Evolutionary conservation across 1,139 yeast genomes (phyloP), one percentile per base, ranked within the genome.

Genomic region (Candida albicans): DNA sequence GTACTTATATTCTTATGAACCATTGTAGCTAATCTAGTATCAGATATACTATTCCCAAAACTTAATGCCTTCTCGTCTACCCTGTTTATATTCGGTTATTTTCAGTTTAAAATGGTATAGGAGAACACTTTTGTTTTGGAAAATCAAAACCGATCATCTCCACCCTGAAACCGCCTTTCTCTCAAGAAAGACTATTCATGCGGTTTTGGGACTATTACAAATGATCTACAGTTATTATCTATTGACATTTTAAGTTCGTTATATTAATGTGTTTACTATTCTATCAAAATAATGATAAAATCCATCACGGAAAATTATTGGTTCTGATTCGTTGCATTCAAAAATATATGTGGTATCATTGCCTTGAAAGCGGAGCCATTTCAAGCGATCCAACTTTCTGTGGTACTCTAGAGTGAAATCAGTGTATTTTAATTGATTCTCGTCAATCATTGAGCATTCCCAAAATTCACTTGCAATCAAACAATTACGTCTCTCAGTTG

Each of bases 31-130:
- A 10, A 3, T 11, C 18, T 18, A 14, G 15, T 9, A 14, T 15
- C 39, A 34, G 27, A 42, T 27, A 25, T 25, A 25, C 22, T 2
- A 13, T 11, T 24, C 52, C 72, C 74, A 68, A 62, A 62, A 68
- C 73, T 68, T 67, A 53, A 67, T 62, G 77, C 77, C 77, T 71
- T 72, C 77, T 68, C 76, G 62, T 68, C 56, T 61, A 63, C 75
- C 77, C 79, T 73, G 77, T 64, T 63, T 56, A 69, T 71, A 73
- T 73, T 73, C 79, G 76, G 56, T 73, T 73, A 71, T 69, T 64
- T 67, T 64, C 77, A 73, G 78, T 71, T 55, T 70, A 73, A 73
- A 71, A 54, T 73, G 77, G 77, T 67, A 44, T 49, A 66, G 53
- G 77, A 64, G 76, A 70, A 70, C 67, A 70, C 75, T 71, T 67